These are phyloP conservation scores for Fusarium udum DNA, from an alignment of 2,329 filamentous ascomycete genomes.

Conservation along the genomic window DNA sequence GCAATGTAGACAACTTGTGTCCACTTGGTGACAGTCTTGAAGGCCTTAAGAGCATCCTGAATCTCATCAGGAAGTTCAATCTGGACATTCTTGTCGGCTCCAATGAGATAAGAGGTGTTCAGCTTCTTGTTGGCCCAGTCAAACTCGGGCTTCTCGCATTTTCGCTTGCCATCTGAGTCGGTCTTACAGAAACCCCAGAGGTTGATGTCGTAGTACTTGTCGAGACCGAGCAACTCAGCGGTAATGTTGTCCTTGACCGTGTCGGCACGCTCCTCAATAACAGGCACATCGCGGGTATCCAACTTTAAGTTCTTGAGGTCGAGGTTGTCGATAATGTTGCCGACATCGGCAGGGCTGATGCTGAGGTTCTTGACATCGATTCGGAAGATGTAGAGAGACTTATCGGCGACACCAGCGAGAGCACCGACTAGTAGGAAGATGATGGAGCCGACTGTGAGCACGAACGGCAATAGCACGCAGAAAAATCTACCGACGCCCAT, in stretches of 20 bases:
- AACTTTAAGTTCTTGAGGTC: slow-evolving; percentile 31
- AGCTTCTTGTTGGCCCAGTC: slow-evolving; percentile 81
- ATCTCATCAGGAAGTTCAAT: slow-evolving; percentile 75
- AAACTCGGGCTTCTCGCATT: slow-evolving; percentile 76
- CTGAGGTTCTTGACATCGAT: slow-evolving; percentile 70
- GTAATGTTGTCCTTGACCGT: slow-evolving; percentile 60
- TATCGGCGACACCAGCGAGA: slow-evolving; percentile 65
- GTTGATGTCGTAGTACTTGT: slow-evolving; percentile 81
- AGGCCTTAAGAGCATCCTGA: slow-evolving; percentile 73
- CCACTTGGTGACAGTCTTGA: slow-evolving; percentile 80
- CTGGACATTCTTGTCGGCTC: slow-evolving; percentile 58
- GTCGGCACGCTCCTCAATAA: slow-evolving; percentile 62
- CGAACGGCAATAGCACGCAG: slow-evolving; percentile 89
- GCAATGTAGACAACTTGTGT: slow-evolving; percentile 84
- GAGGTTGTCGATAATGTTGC: slow-evolving; percentile 49
- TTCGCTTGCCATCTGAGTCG: slow-evolving; percentile 60
- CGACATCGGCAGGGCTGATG: slow-evolving; percentile 48
- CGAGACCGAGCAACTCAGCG: slow-evolving; percentile 68
- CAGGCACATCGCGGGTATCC: slow-evolving; percentile 40
- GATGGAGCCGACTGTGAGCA: slow-evolving; percentile 80
- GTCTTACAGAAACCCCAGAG: slow-evolving; percentile 89
- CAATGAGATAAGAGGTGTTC: slow-evolving; percentile 66
- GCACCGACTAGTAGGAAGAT: slow-evolving; percentile 71
- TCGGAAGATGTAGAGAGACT: slow-evolving; percentile 66
- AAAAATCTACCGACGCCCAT: slow-evolving; percentile 78